Evolutionary conservation across 371 early-diverging fungal genomes (phyloP).

Genomic region (Chytridium lagenaria): DNA sequence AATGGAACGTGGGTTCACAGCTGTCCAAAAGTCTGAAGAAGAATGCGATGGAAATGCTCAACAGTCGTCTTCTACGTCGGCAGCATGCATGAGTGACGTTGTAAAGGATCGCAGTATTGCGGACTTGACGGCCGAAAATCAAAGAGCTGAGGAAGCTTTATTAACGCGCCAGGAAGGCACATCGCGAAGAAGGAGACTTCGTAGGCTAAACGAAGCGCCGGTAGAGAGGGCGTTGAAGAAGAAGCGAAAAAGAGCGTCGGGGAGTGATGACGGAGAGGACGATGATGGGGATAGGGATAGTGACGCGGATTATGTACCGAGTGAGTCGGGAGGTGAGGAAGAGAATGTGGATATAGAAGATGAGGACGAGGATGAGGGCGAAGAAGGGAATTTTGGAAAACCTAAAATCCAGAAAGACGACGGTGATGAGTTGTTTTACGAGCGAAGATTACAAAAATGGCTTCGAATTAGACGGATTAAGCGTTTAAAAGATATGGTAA

Average conservation of each 20-base stretch:
- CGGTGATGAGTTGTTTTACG: constrained; percentile 54
- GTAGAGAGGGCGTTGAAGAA: constrained; percentile 30
- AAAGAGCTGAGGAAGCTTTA: not conserved
- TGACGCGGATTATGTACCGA: constrained; percentile 21
- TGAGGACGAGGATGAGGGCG: constrained; percentile 11
- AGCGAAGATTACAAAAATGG: constrained; percentile 44
- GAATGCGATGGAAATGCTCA: too few species aligned
- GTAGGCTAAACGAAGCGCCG: constrained; percentile 36
- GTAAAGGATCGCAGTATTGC: constrained; percentile 1
- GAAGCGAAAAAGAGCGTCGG: constrained; percentile 2
- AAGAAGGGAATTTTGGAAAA: not conserved
- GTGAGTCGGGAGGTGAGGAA: constrained; percentile 31
- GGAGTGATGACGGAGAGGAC: constrained; percentile 21
- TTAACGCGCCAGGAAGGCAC: constrained; percentile 18
- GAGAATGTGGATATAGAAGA: constrained; percentile 29
- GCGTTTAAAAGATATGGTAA: constrained; percentile 25
- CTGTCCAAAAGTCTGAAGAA: too few species aligned
- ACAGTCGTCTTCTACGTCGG: too few species aligned
- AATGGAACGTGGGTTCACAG: constrained; percentile 11
- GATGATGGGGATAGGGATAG: constrained; percentile 30
- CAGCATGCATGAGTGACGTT: too few species aligned
- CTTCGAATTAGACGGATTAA: constrained; percentile 32
- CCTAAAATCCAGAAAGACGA: constrained; percentile 41
- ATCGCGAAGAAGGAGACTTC: constrained; percentile 42
- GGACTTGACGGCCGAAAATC: constrained; percentile 8